A percentile compares a stretch with the other conserved stretches of the same genome.
Evolutionary conservation across 352 stramenopile species (phyloP).

Genomic region (Pelagophyceae sp.): DNA sequence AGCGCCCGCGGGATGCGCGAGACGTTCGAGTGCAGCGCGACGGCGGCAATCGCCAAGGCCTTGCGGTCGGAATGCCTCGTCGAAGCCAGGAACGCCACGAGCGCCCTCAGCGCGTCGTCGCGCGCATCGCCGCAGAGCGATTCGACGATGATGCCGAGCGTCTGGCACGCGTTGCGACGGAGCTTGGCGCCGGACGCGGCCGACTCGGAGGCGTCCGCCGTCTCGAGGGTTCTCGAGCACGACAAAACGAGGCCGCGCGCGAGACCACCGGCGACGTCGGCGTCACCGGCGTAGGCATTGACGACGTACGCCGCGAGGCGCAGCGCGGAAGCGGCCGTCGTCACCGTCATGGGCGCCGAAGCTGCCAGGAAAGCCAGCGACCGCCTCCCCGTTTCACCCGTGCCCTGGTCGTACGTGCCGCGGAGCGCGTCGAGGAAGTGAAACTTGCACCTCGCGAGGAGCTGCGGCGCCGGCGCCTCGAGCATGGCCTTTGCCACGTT

Average conservation of each 20-base stretch:
- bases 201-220: background rate
- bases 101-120: background rate
- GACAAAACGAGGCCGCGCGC: no score
- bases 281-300: background rate
- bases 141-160: background rate
- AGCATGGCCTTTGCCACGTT: background rate
- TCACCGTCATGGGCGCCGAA: background rate
- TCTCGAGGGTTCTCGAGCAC: background rate
- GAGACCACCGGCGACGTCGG: no score
- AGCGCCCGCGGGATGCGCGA: background rate
- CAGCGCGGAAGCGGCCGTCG: background rate
- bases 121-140: background rate
- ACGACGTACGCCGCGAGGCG: constrained; percentile 7
- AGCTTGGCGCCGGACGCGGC: background rate
- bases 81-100: background rate
- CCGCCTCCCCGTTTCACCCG: no score
- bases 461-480: background rate
- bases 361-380: no score
- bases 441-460: background rate
- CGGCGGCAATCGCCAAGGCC: background rate
- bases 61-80: background rate
- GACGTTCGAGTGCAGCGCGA: background rate
- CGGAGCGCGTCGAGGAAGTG: background rate
- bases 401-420: background rate
- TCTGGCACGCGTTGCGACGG: background rate